phyloP scores from a whole-genome alignment of 345 rosid species.

The Physaria fendleri region DNA sequence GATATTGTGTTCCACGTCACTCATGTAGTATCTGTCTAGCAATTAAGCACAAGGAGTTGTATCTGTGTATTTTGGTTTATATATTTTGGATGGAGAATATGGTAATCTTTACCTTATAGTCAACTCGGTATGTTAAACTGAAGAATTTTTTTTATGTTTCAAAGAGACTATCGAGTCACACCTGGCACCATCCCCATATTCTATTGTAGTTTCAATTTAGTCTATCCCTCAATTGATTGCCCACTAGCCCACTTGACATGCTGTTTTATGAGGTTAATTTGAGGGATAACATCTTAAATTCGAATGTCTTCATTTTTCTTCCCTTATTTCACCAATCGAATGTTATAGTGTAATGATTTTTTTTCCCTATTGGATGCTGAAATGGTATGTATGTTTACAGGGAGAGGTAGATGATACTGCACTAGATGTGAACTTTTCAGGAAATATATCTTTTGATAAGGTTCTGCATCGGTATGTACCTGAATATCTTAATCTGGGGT shows the following conservation, averaged over 20 bases:
- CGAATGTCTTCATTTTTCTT: not conserved
- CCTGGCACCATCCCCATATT: not conserved
- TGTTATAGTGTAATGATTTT: not conserved
- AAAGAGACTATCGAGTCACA: not conserved
- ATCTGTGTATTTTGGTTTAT: not conserved
- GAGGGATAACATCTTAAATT: not conserved
- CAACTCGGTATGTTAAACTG: not conserved
- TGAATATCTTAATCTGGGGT: constrained; percentile 52
- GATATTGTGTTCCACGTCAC: constrained; percentile 7
- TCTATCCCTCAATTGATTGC: not conserved
- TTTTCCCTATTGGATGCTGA: constrained; percentile 7
- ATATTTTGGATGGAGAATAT: not conserved
- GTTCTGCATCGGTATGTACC: constrained; percentile 72
- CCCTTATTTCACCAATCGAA: not conserved
- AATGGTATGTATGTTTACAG: constrained; percentile 40
- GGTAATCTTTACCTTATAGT: not conserved
- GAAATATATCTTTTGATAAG: constrained; percentile 69
- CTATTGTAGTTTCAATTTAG: not conserved
- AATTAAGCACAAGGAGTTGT: not conserved
- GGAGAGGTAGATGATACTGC: constrained; percentile 93
- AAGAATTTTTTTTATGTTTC: not conserved
- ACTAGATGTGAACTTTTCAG: constrained; percentile 88
- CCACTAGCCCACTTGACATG: not conserved
- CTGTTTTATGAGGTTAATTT: not conserved
- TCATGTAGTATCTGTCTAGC: constrained; percentile 1